Percentiles rank a stretch among this genome's conserved stretches.
phyloP scores from a whole-genome alignment of 495 filamentous ascomycete species.

The Neurospora cerealis region DNA sequence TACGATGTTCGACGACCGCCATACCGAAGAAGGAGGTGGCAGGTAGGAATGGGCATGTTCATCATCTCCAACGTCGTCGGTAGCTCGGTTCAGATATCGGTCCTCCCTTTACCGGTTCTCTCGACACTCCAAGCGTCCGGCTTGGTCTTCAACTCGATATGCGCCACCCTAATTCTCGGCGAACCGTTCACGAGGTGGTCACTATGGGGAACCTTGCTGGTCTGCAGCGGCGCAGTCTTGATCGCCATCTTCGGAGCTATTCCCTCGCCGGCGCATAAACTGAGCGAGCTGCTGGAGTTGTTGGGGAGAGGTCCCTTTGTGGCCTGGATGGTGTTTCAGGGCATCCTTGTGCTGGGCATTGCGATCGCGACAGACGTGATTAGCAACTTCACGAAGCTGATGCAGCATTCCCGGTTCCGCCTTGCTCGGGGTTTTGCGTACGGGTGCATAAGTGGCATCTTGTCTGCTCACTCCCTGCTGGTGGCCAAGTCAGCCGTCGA shows the following conservation, averaged over 20 bases:
- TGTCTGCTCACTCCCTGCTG: constrained; percentile 87
- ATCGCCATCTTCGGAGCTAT: constrained; percentile 94
- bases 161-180: constrained; percentile 83
- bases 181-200: constrained; percentile 94
- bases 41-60: constrained; percentile 97
- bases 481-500: constrained; percentile 96
- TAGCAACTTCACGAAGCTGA: constrained; percentile 33
- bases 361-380: constrained; percentile 53
- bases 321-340: constrained; percentile 81
- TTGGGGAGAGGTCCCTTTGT: constrained; percentile 68
- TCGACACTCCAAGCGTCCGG: constrained; percentile 94
- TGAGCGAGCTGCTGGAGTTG: constrained; percentile 71
- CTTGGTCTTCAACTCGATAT: constrained; percentile 96
- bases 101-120: constrained; percentile 85
- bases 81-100: constrained; percentile 95
- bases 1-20: constrained; percentile 74
- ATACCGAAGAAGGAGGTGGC: constrained; percentile 87
- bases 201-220: constrained; percentile 76
- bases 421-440: constrained; percentile 82
- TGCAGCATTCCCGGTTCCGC: constrained; percentile 53
- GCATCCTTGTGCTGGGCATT: constrained; percentile 58
- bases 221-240: constrained; percentile 73
- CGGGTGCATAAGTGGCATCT: constrained; percentile 79
- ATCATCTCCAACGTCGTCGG: constrained; percentile 87
- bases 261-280: constrained; percentile 83